Base-by-base conservation (phyloP, 108 stramenopile species). In the Stephanodiscus minutulus region DNA sequence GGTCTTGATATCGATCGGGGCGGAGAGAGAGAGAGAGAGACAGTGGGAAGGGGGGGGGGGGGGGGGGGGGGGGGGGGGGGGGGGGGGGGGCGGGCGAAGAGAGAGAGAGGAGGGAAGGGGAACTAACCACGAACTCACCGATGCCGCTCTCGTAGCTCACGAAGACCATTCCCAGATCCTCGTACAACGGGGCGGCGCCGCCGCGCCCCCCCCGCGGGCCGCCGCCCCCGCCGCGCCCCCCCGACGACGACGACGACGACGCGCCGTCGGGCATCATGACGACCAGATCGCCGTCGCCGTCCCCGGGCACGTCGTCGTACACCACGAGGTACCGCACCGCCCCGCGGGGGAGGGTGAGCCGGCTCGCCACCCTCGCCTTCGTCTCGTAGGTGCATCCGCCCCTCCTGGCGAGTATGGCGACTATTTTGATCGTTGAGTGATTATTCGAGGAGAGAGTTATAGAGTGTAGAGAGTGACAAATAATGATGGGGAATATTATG, bases 331-430 rank as follows among this genome's bases (percentile, higher is more conserved):
- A 82, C 13, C 76, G 64, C 0, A 82, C 76, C 11, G 50, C 24
- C 5, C 81, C 81, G 12, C 54, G 75, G 0, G 81, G 76, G 39
- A 64, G 61, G 0, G 72, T 77, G 0, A 60, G 7, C 5, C 12
- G 35, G 13, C 76, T 64, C 0, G 81, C 81, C 5, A 80, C 54
- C 0, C 64, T 58, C 2, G 81, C 81, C 37, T 82, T 82, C 54
- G 81, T 77, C 68, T 82, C 81, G 56, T 73, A 82, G 24, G 49
- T 77, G 71, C 81, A 82, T 55, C 73, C 53, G 8, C 81, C 81
- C 27, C 76, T 47, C 57, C 73, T 82, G 70, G 71, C 81, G 1
- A 82, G 72, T 11, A 82, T 36, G 20, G 76, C 81, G 20, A 82
- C 81, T 73, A 61, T 25, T 53, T 53, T 6, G 50, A 20, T 21